Evolutionary conservation across 2,329 filamentous ascomycete genomes (phyloP).

Genomic region (Pseudogymnoascus sp.): DNA sequence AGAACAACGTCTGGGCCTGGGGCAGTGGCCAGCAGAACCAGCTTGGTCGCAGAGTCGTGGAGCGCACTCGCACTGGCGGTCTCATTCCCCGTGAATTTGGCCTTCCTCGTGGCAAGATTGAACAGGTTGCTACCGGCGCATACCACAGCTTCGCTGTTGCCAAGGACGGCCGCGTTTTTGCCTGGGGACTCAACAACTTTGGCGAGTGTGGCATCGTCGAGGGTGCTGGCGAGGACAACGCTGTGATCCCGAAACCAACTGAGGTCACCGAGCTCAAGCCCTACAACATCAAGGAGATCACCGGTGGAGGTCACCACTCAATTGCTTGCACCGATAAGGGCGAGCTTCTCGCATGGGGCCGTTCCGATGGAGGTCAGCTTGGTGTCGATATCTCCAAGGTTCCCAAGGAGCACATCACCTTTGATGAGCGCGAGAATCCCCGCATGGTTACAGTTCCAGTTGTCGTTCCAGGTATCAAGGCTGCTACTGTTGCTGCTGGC

Average conservation of each 20-base stretch:
- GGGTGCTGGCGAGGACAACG: slow-evolving; percentile 60
- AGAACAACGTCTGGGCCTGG: slow-evolving; percentile 57
- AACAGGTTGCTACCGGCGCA: slow-evolving; percentile 51
- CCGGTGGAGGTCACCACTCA: slow-evolving; percentile 72
- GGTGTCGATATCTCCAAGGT: slow-evolving; percentile 53
- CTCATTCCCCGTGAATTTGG: slow-evolving; percentile 31
- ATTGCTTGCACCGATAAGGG: slow-evolving; percentile 53
- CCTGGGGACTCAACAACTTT: slow-evolving; percentile 85
- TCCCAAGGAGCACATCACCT: slow-evolving; percentile 53
- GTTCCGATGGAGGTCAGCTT: slow-evolving; percentile 47
- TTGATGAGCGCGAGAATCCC: slow-evolving; percentile 58
- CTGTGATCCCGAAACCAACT: slow-evolving; percentile 65
- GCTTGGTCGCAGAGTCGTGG: slow-evolving; percentile 46
- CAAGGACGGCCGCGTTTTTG: slow-evolving; percentile 63
- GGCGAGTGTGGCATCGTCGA: slow-evolving; percentile 67
- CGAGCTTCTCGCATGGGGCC: slow-evolving; percentile 55
- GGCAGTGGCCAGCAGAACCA: slow-evolving; percentile 63
- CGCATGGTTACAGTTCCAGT: slow-evolving; percentile 67
- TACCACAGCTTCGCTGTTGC: slow-evolving; percentile 77
- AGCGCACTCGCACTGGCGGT: slow-evolving; percentile 23
- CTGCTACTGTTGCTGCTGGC: slow-evolving; percentile 56
- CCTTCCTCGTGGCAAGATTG: slow-evolving; percentile 25
- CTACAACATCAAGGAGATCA: slow-evolving; percentile 60
- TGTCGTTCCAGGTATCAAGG: slow-evolving; percentile 49
- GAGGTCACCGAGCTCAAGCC: slow-evolving; percentile 59